Evolutionary conservation across 805 yeast genomes (phyloP).

Genomic region (Wilhelminamyces savonicus): DNA sequence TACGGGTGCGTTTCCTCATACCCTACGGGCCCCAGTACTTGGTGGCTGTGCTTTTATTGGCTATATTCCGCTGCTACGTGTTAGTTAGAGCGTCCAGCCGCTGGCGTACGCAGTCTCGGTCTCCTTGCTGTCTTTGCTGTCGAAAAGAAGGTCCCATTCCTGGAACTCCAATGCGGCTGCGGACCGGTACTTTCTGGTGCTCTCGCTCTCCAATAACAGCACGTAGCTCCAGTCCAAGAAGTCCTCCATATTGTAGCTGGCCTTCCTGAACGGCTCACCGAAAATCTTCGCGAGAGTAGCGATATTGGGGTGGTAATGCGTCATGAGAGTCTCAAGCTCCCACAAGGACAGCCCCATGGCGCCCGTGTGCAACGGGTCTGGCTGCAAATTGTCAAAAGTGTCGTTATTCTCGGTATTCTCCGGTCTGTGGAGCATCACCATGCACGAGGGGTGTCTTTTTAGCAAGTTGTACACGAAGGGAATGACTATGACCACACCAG

Average conservation of each 20-base stretch:
- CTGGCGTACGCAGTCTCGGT: slow-evolving; percentile 12
- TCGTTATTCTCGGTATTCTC: slow-evolving; percentile 37
- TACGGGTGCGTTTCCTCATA: too few relatives aligned
- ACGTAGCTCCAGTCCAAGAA: slow-evolving; percentile 87
- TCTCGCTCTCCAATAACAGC: slow-evolving; percentile 57
- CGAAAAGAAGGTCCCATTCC: slow-evolving; percentile 35
- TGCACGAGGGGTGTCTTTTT: slow-evolving; percentile 91
- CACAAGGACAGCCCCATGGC: slow-evolving; percentile 86
- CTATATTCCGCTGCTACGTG: too few relatives aligned
- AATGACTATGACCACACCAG: slow-evolving; percentile 78
- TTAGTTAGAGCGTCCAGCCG: slow-evolving; percentile 24
- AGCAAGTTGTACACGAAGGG: slow-evolving; percentile 90
- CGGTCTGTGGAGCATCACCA: slow-evolving; percentile 71
- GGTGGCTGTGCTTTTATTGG: too few relatives aligned
- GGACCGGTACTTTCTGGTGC: slow-evolving; percentile 56
- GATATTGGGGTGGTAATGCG: slow-evolving; percentile 93
- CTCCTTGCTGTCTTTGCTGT: slow-evolving; percentile 5
- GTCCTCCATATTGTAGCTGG: slow-evolving; percentile 85
- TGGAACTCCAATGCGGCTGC: slow-evolving; percentile 79
- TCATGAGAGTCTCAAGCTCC: slow-evolving; percentile 77
- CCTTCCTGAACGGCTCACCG: slow-evolving; percentile 84
- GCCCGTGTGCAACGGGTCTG: slow-evolving; percentile 69
- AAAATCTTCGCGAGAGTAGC: slow-evolving; percentile 87
- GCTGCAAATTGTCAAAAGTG: slow-evolving; percentile 58
- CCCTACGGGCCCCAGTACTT: too few relatives aligned